Evolutionary conservation across 768 basidiomycete genomes (phyloP).

Genomic region (Terana coerulea): DNA sequence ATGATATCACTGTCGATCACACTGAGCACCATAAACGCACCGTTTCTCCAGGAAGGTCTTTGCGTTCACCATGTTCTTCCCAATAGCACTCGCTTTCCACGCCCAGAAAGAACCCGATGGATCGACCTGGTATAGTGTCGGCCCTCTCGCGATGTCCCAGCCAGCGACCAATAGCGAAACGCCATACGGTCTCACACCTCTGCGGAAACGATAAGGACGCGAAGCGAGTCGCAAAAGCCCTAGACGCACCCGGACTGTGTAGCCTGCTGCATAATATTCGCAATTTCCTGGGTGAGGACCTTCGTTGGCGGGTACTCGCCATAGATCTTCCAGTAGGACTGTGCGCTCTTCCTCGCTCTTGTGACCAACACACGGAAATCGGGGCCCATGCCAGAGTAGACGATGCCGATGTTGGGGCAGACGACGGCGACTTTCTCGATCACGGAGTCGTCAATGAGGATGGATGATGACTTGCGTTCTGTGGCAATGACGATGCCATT

Average conservation of each 20-base stretch:
- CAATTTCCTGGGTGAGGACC: conserved; percentile 95
- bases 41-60: conserved; percentile 99
- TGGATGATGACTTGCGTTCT: conserved; percentile 98
- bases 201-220: conserved; percentile 35
- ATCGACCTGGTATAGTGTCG: conserved; percentile 97
- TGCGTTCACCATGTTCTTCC: conserved; percentile 99
- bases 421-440: conserved; percentile 96
- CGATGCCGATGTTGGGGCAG: conserved; percentile 98
- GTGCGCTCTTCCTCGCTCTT: conserved; percentile 95
- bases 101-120: conserved; percentile 99
- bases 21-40: conserved; percentile 42
- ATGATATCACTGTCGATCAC: background rate
- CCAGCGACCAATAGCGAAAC: conserved; percentile 96
- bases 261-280: conserved; percentile 97
- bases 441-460: conserved; percentile 96
- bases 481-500: conserved; percentile 99
- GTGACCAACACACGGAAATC: conserved; percentile 94
- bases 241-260: conserved; percentile 90
- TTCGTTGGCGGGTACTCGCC: conserved; percentile 97
- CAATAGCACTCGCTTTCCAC: conserved; percentile 99
- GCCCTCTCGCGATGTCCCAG: conserved; percentile 93
- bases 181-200: conserved; percentile 98
- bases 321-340: conserved; percentile 99
- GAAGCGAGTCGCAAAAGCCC: conserved; percentile 4
- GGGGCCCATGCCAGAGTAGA: conserved; percentile 99